Evolutionary conservation across 805 yeast genomes (phyloP).

Genomic region (Kluyveromyces aestuarii): DNA sequence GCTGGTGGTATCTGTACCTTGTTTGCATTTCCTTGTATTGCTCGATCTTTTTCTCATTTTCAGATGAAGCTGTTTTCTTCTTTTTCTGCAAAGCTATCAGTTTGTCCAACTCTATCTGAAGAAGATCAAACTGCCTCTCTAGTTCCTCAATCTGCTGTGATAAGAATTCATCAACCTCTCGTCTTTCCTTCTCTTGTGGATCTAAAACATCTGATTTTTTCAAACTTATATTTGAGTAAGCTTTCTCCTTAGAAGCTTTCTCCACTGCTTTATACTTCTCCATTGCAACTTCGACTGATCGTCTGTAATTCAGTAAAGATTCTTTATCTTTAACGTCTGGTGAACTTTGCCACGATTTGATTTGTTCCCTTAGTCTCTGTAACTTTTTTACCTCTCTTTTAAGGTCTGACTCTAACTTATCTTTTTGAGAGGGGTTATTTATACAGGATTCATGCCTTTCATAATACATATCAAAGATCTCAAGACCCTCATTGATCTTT

Average conservation of each 20-base stretch:
- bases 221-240: conserved; percentile 86
- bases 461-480: conserved; percentile 73
- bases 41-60: conserved; percentile 31
- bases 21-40: conserved; percentile 53
- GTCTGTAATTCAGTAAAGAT: conserved; percentile 66
- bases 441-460: conserved; percentile 75
- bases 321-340: conserved; percentile 88
- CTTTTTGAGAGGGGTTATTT: conserved; percentile 80
- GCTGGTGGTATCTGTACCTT: conserved; percentile 73
- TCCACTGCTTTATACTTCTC: conserved; percentile 94
- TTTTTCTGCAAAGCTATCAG: conserved; percentile 23
- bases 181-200: conserved; percentile 73
- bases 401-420: conserved; percentile 83
- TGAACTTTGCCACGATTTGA: conserved; percentile 89
- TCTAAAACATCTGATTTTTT: conserved; percentile 55
- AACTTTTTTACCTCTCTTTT: conserved; percentile 93
- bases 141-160: conserved; percentile 67
- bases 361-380: conserved; percentile 89
- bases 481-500: conserved; percentile 86
- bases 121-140: conserved; percentile 67
- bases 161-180: conserved; percentile 61
- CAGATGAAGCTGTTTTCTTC: conserved; percentile 23
- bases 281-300: conserved; percentile 72
- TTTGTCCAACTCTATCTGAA: conserved; percentile 45
- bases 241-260: conserved; percentile 87